Evolutionary conservation across 331 rosid genomes (phyloP), one percentile per base, ranked within the genome.

Genomic region (Telfairia occidentalis): DNA sequence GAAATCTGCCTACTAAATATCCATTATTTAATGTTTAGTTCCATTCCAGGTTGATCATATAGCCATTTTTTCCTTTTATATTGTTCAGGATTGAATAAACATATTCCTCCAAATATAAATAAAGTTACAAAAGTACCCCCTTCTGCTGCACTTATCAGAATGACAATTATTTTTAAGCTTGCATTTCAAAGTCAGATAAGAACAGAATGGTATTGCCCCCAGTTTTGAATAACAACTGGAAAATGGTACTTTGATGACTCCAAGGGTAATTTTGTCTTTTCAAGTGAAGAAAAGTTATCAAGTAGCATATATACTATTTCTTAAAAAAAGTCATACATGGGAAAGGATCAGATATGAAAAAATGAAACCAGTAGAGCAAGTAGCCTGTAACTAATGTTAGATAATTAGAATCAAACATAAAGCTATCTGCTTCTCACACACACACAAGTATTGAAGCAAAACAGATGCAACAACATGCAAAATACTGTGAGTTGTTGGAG

Each of bases 361-460:
- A 58, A 60, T 60, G 42, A 29, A 60, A 60, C 67, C 76, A 48
- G 38, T 29, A 30, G 37, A 71, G 29, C 60, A 71, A 5, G 60
- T 71, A 26, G 35, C 3, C 13, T 72, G 13, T 16, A 72, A 50
- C 48, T 72, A 72, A 52, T 32, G 76, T 72, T 72, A 72, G 76
- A 72, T 32, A 50, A 52, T 50, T 52, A 72, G 63, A 72, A 72
- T 32, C 38, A 50, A 28, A 69, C 63, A 29, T 71, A 71, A 48
- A 67, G 12, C 54, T 67, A 21, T 63, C 32, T 4, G 21, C 32
- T 34, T 50, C 7, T 29, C 54, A 24, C 78, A 79, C 78, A 77
- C 76, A 73, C 81, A 66, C 82, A 73, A 70, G 37, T 53, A 76
- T 38, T 42, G 45, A 79, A 74, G 75, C 77, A 77, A 81, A 30